phyloP scores from a whole-genome alignment of 2,329 filamentous ascomycete species.

The Sphaerulina musiva region DNA sequence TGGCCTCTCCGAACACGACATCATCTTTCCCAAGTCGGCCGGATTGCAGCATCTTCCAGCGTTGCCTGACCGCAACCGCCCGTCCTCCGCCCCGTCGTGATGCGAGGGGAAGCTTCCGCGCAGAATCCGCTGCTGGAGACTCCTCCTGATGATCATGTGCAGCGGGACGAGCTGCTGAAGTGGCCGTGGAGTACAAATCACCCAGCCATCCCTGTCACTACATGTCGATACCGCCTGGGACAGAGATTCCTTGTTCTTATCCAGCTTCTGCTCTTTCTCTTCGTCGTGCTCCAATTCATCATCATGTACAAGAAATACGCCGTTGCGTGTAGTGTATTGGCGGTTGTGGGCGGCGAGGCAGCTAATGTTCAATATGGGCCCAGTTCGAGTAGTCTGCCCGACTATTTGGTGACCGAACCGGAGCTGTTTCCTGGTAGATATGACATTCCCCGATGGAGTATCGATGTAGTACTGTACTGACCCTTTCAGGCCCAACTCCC shows the following conservation, averaged over 20 bases:
- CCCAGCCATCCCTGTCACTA: neutral
- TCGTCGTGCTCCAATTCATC: slow-evolving; percentile 26
- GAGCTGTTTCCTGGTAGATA: slow-evolving; percentile 43
- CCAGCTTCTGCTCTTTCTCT: slow-evolving; percentile 26
- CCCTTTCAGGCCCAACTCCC: slow-evolving; percentile 54
- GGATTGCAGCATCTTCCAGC: neutral
- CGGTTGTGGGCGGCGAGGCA: slow-evolving; percentile 4
- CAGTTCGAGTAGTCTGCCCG: slow-evolving; percentile 39
- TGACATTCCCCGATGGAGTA: neutral
- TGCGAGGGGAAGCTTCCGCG: neutral
- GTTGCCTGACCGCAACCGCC: neutral
- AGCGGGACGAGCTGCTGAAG: neutral
- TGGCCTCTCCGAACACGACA: neutral
- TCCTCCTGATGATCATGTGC: neutral
- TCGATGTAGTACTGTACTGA: neutral
- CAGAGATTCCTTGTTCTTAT: neutral
- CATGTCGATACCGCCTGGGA: neutral
- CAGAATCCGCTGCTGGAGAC: neutral
- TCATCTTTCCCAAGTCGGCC: neutral
- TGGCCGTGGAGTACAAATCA: neutral
- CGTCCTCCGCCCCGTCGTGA: neutral
- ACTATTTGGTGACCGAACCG: slow-evolving; percentile 58
- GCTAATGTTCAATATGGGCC: slow-evolving; percentile 18
- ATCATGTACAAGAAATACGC: slow-evolving; percentile 32
- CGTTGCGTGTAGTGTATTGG: slow-evolving; percentile 24